phyloP scores from a whole-genome alignment of 306 rosid species.

The Trifolium fragiferum region DNA sequence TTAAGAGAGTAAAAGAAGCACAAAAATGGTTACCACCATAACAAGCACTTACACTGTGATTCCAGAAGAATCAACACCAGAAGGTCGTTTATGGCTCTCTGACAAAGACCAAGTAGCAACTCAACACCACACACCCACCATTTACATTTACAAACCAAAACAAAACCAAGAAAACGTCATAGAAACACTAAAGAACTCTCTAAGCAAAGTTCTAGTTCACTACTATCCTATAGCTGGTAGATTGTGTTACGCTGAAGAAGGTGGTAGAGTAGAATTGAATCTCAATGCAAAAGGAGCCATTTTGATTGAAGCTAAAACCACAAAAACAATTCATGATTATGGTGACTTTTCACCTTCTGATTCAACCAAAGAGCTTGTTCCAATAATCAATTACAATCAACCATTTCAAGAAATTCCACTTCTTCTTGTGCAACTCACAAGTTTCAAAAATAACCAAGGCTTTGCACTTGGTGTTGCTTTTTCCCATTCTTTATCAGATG shows the following conservation, averaged over 20 bases:
- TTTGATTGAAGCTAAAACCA: conserved; percentile 15
- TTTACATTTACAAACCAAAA: conserved; percentile 34
- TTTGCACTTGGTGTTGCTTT: not conserved
- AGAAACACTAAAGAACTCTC: conserved; percentile 1
- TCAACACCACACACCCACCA: not conserved
- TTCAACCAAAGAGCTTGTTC: conserved; percentile 23
- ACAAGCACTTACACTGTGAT: not conserved
- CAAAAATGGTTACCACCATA: not conserved
- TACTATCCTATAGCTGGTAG: conserved; percentile 44
- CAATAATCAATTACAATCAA: conserved; percentile 18
- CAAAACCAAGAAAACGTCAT: not conserved
- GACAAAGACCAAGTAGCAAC: conserved; percentile 4
- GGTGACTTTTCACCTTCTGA: conserved; percentile 40
- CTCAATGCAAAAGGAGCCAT: conserved; percentile 34
- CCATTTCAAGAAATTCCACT: conserved; percentile 16
- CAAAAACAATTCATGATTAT: conserved; percentile 1
- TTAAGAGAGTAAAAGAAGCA: no score
- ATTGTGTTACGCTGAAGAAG: not conserved
- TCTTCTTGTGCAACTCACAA: conserved; percentile 12
- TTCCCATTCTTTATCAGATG: conserved; percentile 23
- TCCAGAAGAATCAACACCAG: conserved; percentile 12
- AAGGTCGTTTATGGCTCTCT: conserved; percentile 9
- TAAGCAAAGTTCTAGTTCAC: conserved; percentile 23
- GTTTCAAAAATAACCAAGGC: not conserved
- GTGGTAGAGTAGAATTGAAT: not conserved